phyloP scores from a whole-genome alignment of 306 rosid genomes.

The Cyclanthera cordifolia region DNA sequence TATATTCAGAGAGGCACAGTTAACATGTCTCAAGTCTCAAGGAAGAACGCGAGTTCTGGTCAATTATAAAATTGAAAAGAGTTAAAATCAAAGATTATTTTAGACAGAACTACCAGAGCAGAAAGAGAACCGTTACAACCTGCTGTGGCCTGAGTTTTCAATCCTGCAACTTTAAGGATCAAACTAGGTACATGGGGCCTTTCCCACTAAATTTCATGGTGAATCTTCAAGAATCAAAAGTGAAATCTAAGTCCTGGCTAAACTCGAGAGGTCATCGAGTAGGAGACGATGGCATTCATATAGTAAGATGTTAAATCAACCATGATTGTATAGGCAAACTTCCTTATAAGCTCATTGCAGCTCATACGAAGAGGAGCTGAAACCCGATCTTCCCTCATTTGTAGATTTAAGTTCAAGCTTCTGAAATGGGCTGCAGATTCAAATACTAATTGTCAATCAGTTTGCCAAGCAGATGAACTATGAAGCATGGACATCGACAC shows the following conservation, averaged over 20 bases:
- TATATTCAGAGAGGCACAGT: not conserved
- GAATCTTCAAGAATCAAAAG: not conserved
- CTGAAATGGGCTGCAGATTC: conserved; percentile 77
- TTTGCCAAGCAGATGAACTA: too few species aligned
- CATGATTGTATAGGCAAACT: not conserved
- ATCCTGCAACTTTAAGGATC: not conserved
- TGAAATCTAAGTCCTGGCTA: not conserved
- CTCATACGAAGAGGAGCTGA: conserved; percentile 80
- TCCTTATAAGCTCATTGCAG: conserved; percentile 30
- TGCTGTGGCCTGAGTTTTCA: not conserved
- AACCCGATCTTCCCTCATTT: conserved; percentile 72
- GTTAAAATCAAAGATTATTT: not conserved
- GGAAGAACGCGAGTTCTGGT: not conserved
- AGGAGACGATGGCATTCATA: conserved; percentile 4
- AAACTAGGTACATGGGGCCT: not conserved
- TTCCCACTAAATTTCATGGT: not conserved
- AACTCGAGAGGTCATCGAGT: not conserved
- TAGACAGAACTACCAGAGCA: not conserved
- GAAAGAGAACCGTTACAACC: not conserved
- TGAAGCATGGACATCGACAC: too few species aligned
- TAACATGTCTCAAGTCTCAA: not conserved
- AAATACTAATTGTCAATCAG: conserved; percentile 17
- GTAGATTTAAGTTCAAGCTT: conserved; percentile 88
- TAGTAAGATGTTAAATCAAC: not conserved
- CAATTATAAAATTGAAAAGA: not conserved